These are phyloP conservation scores for Andrographis paniculata DNA, from an alignment of 305 asterid genomes.

Conservation along the genomic window DNA sequence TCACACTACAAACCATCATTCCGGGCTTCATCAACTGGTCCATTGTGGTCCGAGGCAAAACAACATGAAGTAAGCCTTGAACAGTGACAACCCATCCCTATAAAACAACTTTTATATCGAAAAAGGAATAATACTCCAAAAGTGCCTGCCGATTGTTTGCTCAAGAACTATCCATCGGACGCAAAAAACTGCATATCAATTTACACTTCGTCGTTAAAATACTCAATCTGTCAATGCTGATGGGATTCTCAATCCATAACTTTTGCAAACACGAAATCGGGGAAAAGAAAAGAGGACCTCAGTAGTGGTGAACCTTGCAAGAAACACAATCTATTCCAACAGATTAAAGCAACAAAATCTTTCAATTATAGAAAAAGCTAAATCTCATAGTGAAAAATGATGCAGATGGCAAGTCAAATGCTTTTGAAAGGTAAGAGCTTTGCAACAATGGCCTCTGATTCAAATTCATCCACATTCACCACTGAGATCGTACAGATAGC, in stretches of 20 bases:
- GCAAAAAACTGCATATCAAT: constrained; percentile 15
- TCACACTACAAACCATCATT: constrained; percentile 39
- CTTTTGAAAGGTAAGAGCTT: background rate
- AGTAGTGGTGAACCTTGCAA: background rate
- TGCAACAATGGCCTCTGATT: no score
- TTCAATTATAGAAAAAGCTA: background rate
- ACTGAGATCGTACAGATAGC: background rate
- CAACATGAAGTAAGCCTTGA: constrained; percentile 56
- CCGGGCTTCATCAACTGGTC: constrained; percentile 41
- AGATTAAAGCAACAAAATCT: background rate
- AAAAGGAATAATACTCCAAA: constrained; percentile 15
- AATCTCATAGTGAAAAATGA: background rate
- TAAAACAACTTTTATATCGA: constrained; percentile 20
- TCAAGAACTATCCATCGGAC: constrained; percentile 26
- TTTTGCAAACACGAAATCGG: background rate
- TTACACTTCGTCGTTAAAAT: background rate
- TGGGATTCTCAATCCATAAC: background rate
- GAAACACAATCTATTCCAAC: background rate
- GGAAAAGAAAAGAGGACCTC: background rate
- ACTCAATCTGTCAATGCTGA: background rate
- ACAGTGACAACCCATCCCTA: constrained; percentile 63
- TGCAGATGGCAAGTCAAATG: background rate
- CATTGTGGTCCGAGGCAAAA: constrained; percentile 45
- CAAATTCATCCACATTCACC: background rate
- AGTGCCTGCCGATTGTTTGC: constrained; percentile 22